phyloP scores from a whole-genome alignment of 1,284 basidiomycete species.

The Trametes versicolor region DNA sequence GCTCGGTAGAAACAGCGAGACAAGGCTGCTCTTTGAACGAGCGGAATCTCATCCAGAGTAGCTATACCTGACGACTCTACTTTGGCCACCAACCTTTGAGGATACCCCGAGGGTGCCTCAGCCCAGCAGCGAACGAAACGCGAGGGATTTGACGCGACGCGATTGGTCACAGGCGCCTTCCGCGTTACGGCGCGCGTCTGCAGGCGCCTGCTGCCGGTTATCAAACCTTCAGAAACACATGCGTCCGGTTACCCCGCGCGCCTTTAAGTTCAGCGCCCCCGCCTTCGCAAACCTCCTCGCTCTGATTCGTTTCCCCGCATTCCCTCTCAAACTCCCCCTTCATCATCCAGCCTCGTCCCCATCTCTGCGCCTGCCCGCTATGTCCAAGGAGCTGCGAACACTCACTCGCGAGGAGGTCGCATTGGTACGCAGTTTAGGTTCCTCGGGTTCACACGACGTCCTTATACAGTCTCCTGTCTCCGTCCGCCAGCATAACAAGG shows the following conservation, averaged over 20 bases:
- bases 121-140: not conserved
- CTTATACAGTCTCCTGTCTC: conserved; percentile 1
- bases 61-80: too few species aligned
- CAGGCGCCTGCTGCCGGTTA: conserved; percentile 20
- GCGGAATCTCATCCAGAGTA: too few species aligned
- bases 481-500: conserved; percentile 65
- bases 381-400: conserved; percentile 54
- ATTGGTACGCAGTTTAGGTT: conserved; percentile 49
- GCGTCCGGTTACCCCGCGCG: conserved; percentile 21
- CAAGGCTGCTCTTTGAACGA: too few species aligned
- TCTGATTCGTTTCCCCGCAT: conserved; percentile 28
- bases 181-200: conserved; percentile 11
- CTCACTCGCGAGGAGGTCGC: conserved; percentile 65
- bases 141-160: conserved; percentile 10
- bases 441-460: not conserved
- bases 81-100: not conserved
- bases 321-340: conserved; percentile 5
- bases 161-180: conserved; percentile 27
- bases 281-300: conserved; percentile 12
- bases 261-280: conserved; percentile 14
- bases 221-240: conserved; percentile 32
- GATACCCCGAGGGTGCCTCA: not conserved
- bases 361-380: conserved; percentile 35
- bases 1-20: too few species aligned
- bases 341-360: not conserved